These are phyloP conservation scores for Penicillium salamii DNA, from an alignment of 495 filamentous ascomycete species.

Conservation along the genomic window DNA sequence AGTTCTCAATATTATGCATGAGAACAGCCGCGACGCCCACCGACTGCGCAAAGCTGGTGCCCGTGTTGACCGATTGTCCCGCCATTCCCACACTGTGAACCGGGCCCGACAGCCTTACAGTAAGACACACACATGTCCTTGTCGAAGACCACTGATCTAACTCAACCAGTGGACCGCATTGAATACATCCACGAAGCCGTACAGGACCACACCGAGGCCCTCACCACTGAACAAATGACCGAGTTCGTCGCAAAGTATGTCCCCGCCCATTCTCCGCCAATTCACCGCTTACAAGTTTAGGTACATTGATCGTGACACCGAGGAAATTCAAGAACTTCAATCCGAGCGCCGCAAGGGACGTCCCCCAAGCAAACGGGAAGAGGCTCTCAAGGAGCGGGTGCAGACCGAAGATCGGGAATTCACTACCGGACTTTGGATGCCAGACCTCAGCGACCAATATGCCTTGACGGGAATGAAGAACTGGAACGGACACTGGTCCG, in stretches of 20 bases:
- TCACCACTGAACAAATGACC: constrained; percentile 58
- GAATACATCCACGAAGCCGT: constrained; percentile 67
- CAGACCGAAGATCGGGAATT: constrained; percentile 75
- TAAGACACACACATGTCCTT: constrained; percentile 30
- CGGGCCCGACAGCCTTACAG: constrained; percentile 68
- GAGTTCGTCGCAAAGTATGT: constrained; percentile 61
- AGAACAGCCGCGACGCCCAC: constrained; percentile 76
- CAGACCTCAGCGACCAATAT: constrained; percentile 54
- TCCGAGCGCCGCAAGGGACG: constrained; percentile 76
- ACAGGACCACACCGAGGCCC: constrained; percentile 48
- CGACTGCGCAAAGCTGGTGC: constrained; percentile 69
- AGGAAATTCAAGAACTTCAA: constrained; percentile 70
- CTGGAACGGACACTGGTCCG: constrained; percentile 65
- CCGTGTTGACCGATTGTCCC: constrained; percentile 73
- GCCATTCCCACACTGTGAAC: constrained; percentile 56
- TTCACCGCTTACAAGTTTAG: constrained; percentile 35
- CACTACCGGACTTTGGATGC: constrained; percentile 76
- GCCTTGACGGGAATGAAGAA: constrained; percentile 50
- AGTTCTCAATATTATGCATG: constrained; percentile 66
- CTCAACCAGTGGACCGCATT: constrained; percentile 61
- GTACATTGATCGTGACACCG: constrained; percentile 73
- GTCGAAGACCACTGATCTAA: constrained; percentile 8
- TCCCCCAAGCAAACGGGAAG: constrained; percentile 73
- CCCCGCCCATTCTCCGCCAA: background rate
- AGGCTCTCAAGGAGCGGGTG: constrained; percentile 68